These are phyloP conservation scores for Rhizopus arrhizus DNA, from an alignment of 371 early-diverging fungal species.

Conservation along the genomic window DNA sequence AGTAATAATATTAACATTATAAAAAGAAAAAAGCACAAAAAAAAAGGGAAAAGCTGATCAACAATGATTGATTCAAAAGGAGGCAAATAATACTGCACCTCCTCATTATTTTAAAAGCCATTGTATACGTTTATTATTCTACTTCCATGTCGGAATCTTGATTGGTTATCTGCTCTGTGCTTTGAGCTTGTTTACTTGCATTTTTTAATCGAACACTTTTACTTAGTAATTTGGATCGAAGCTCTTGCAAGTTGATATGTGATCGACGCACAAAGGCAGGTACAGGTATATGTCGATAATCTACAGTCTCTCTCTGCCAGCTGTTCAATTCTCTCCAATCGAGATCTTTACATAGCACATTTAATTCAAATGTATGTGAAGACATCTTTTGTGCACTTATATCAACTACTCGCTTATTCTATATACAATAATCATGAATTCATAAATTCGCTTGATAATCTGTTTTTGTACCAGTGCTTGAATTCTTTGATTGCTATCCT, in stretches of 20 bases:
- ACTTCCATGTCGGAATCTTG: conserved; percentile 37
- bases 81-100: background rate
- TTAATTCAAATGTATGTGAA: conserved; percentile 31
- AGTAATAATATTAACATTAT: background rate
- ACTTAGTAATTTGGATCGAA: conserved; percentile 25
- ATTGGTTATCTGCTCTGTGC: conserved; percentile 7
- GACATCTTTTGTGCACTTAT: conserved; percentile 44
- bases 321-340: conserved; percentile 35
- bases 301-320: conserved; percentile 40
- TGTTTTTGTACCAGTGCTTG: conserved; percentile 12
- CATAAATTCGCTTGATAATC: background rate
- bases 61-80: background rate
- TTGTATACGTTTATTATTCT: conserved; percentile 13
- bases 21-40: background rate
- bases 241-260: conserved; percentile 19
- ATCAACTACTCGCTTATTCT: conserved; percentile 26
- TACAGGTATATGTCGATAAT: conserved; percentile 41
- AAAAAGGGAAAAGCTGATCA: background rate
- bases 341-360: conserved; percentile 21
- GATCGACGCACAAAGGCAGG: conserved; percentile 39
- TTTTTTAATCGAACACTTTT: conserved; percentile 28
- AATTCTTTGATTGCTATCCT: conserved; percentile 14
- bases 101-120: no score
- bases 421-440: background rate
- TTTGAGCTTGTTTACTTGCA: conserved; percentile 8